These are phyloP conservation scores for Xenoacremonium recifei DNA, from an alignment of 2,329 filamentous ascomycete genomes.

Conservation along the genomic window DNA sequence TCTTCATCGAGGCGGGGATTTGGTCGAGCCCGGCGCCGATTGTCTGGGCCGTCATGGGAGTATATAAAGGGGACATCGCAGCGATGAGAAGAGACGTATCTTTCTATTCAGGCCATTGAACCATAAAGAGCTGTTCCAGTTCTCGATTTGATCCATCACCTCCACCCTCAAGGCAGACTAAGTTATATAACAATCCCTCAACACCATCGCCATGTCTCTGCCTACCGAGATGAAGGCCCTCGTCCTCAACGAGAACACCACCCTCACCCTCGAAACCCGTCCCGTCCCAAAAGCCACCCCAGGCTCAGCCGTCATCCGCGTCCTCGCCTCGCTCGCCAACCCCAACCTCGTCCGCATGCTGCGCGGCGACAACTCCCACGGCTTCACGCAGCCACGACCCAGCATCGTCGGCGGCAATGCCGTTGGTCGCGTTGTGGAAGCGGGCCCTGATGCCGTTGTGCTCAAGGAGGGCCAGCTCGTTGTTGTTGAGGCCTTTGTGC, in stretches of 20 bases:
- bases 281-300: slow-evolving; percentile 16
- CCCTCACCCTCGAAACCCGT: slow-evolving; percentile 10
- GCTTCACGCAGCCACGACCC: slow-evolving; percentile 25
- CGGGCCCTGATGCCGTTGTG: slow-evolving; percentile 32
- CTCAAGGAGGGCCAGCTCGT: slow-evolving; percentile 34
- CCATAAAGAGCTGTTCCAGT: too few species aligned
- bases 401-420: slow-evolving; percentile 32
- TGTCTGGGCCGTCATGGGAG: too few species aligned
- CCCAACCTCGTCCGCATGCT: slow-evolving; percentile 22
- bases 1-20: too few species aligned
- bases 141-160: not conserved
- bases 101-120: too few species aligned
- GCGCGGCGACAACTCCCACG: slow-evolving; percentile 7
- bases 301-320: slow-evolving; percentile 19
- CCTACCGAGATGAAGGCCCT: slow-evolving; percentile 19
- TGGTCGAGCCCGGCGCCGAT: too few species aligned
- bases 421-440: slow-evolving; percentile 34
- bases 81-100: too few species aligned
- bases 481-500: slow-evolving; percentile 29
- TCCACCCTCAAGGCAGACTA: not conserved
- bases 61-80: too few species aligned
- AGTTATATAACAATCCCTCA: too few species aligned
- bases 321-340: slow-evolving; percentile 25
- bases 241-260: slow-evolving; percentile 13
- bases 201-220: slow-evolving; percentile 11